Evolutionary conservation across 2,329 filamentous ascomycete species (phyloP).

Genomic region (Penicillium sp.): DNA sequence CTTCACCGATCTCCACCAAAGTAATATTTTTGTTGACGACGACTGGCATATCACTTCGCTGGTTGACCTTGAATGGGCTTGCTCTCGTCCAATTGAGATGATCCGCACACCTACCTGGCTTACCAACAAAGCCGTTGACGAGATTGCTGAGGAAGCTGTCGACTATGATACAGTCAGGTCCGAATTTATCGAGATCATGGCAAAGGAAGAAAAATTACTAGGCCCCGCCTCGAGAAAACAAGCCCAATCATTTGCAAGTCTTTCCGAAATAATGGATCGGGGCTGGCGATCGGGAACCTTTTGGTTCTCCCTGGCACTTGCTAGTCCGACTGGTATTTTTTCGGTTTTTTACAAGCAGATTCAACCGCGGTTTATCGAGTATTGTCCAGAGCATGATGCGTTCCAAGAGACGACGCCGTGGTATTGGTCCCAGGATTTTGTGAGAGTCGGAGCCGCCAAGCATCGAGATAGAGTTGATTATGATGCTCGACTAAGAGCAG

Average conservation of each 20-base stretch:
- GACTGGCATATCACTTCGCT: constrained; percentile 24
- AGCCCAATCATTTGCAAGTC: not conserved
- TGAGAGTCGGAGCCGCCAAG: constrained; percentile 10
- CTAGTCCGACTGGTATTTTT: constrained; percentile 19
- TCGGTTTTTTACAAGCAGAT: constrained; percentile 18
- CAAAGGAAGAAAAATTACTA: constrained; percentile 9
- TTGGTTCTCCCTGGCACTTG: constrained; percentile 18
- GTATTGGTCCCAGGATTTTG: constrained; percentile 16
- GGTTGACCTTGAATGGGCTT: constrained; percentile 26
- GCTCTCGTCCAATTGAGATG: constrained; percentile 21
- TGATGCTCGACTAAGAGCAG: constrained; percentile 9
- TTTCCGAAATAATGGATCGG: constrained; percentile 13
- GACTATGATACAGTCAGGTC: constrained; percentile 15
- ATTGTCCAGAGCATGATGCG: constrained; percentile 13
- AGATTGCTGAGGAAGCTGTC: constrained; percentile 5
- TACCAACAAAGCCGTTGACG: constrained; percentile 17
- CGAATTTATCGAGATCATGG: constrained; percentile 15
- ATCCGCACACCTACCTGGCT: constrained; percentile 24
- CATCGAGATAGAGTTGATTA: constrained; percentile 10
- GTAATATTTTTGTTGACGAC: constrained; percentile 28
- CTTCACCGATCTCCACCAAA: constrained; percentile 42
- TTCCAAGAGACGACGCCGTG: constrained; percentile 18
- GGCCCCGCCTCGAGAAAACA: not conserved
- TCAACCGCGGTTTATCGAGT: constrained; percentile 11
- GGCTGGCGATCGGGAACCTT: constrained; percentile 17